Evolutionary conservation across 441 rosid genomes (phyloP).

Genomic region (Cnidoscolus chayamansa): DNA sequence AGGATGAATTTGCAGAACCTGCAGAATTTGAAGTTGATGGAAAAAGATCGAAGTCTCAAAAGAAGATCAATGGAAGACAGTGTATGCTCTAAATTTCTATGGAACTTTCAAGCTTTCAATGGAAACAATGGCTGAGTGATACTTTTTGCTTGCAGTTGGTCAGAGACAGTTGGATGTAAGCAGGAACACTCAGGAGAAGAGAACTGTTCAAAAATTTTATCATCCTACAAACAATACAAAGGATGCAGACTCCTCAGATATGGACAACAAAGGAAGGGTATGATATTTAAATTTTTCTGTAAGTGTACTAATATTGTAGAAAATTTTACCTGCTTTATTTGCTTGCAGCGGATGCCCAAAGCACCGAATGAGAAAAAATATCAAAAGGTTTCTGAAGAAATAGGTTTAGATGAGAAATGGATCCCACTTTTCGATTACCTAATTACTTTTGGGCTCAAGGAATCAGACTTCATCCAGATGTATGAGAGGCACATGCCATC

Average conservation of each 20-base stretch:
- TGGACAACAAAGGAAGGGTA: conserved; percentile 51
- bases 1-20: conserved; percentile 83
- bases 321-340: conserved; percentile 17
- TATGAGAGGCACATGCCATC: conserved; percentile 85
- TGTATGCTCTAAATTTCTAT: conserved; percentile 35
- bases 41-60: conserved; percentile 45
- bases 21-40: conserved; percentile 46
- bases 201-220: conserved; percentile 20
- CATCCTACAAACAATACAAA: conserved; percentile 23
- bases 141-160: conserved; percentile 42
- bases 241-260: conserved; percentile 35
- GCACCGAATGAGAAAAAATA: conserved; percentile 44
- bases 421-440: conserved; percentile 83
- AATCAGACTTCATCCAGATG: conserved; percentile 82
- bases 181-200: conserved; percentile 30
- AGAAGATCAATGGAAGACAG: conserved; percentile 34
- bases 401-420: conserved; percentile 70
- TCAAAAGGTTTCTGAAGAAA: conserved; percentile 58
- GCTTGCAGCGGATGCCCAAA: conserved; percentile 44
- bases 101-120: not conserved
- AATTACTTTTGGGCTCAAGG: conserved; percentile 71
- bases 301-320: not conserved
- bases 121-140: conserved; percentile 16
- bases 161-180: conserved; percentile 29
- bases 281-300: conserved; percentile 7